Conservation (phyloP, 495 filamentous ascomycete genomes). For the Hypomontagnella monticulosa region DNA sequence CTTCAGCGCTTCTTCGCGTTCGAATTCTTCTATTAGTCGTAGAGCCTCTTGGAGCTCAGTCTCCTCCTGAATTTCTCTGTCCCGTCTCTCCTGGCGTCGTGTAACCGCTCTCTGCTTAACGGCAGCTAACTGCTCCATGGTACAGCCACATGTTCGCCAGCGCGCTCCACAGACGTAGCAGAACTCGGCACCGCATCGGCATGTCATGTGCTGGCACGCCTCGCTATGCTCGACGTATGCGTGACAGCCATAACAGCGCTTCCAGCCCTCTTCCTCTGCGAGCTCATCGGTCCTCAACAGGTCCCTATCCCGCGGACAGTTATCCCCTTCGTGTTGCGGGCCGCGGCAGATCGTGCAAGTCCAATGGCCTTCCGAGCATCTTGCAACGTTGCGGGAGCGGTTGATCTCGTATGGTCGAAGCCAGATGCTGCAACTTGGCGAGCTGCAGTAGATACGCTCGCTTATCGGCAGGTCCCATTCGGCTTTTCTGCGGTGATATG, state of each 20-base stretch:
- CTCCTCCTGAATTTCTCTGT: conserved; percentile 41
- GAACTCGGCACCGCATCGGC: conserved; percentile 60
- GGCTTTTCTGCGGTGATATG: conserved; percentile 43
- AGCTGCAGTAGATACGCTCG: conserved; percentile 54
- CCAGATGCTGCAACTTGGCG: conserved; percentile 39
- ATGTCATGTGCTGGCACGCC: conserved; percentile 65
- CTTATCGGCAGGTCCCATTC: conserved; percentile 50
- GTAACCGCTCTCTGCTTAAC: conserved; percentile 37
- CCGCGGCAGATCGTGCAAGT: conserved; percentile 51
- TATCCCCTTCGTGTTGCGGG: conserved; percentile 40
- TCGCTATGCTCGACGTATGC: conserved; percentile 53
- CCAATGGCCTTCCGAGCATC: conserved; percentile 48
- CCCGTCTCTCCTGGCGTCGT: conserved; percentile 35
- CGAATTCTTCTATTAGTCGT: conserved; percentile 48
- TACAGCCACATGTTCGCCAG: conserved; percentile 52
- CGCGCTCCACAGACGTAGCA: conserved; percentile 59
- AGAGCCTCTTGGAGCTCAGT: conserved; percentile 46
- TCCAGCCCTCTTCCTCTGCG: conserved; percentile 55
- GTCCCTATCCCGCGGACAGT: conserved; percentile 50
- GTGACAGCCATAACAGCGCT: conserved; percentile 41
- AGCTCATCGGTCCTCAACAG: conserved; percentile 46
- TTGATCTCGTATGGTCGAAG: conserved; percentile 42
- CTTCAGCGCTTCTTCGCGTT: conserved; percentile 48
- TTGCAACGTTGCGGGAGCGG: conserved; percentile 35
- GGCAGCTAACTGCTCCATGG: conserved; percentile 42